phyloP scores from a whole-genome alignment of 352 stramenopile species.

The Phytophthora megakarya region DNA sequence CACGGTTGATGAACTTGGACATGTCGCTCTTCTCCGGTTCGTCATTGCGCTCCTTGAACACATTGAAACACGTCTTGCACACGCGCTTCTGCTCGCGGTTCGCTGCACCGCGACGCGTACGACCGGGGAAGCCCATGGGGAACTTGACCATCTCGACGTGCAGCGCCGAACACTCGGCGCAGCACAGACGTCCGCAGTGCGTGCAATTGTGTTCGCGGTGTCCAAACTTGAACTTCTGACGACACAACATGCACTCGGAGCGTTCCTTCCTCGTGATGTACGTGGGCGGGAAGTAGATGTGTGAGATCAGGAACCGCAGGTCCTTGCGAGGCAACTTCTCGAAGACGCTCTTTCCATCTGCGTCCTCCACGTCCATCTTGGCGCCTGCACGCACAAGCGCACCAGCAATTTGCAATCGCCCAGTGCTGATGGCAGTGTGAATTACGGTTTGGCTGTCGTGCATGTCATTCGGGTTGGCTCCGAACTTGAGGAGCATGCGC shows the following conservation, averaged over 20 bases:
- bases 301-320: conserved; percentile 69
- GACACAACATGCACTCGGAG: conserved; percentile 82
- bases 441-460: conserved; percentile 89
- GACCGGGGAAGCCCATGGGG: conserved; percentile 83
- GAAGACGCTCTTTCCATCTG: conserved; percentile 84
- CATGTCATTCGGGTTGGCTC: conserved; percentile 89
- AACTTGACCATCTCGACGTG: conserved; percentile 80
- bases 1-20: conserved; percentile 72
- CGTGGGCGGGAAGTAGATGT: conserved; percentile 89
- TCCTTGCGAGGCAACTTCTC: conserved; percentile 82
- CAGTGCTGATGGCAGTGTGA: conserved; percentile 76
- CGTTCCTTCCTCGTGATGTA: conserved; percentile 89
- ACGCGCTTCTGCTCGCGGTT: conserved; percentile 74
- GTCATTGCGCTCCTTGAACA: conserved; percentile 84
- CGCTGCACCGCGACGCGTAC: conserved; percentile 66
- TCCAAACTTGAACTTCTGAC: conserved; percentile 89
- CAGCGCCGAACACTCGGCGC: conserved; percentile 69
- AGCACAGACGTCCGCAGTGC: conserved; percentile 81
- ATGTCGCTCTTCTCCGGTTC: conserved; percentile 65
- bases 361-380: conserved; percentile 89
- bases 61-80: conserved; percentile 87
- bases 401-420: conserved; percentile 74
- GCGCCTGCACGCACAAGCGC: conserved; percentile 80
- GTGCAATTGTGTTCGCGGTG: conserved; percentile 87
- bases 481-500: conserved; percentile 88